These are phyloP conservation scores for Flaveria sonorensis DNA, from an alignment of 129 eudicot species.

Conservation along the genomic window DNA sequence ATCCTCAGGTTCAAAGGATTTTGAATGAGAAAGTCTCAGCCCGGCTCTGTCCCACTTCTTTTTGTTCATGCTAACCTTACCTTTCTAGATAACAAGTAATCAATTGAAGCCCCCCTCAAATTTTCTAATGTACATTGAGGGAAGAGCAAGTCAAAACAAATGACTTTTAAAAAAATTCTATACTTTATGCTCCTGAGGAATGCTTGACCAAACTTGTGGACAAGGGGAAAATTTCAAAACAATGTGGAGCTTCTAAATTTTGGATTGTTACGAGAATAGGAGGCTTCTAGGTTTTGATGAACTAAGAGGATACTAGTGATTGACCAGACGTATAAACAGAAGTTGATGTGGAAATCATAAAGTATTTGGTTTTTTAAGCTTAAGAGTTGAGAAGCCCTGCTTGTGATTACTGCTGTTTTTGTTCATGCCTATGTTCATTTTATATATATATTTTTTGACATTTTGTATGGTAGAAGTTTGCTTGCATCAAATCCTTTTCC, in stretches of 20 bases:
- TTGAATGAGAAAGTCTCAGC: constrained; percentile 54
- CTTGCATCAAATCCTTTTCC: constrained; percentile 2
- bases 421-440: background rate
- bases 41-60: constrained; percentile 24
- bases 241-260: constrained; percentile 51
- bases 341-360: background rate
- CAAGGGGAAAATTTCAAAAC: background rate
- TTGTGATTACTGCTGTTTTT: constrained; percentile 10
- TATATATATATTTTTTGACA: background rate
- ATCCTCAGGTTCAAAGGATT: constrained; percentile 68
- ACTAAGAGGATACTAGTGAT: background rate
- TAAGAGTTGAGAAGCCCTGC: constrained; percentile 17
- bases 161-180: background rate
- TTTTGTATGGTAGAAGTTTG: no score
- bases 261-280: constrained; percentile 39
- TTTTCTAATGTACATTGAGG: constrained; percentile 56
- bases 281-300: background rate
- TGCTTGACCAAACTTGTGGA: no score
- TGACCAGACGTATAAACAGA: constrained; percentile 15
- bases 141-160: constrained; percentile 7
- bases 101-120: constrained; percentile 38
- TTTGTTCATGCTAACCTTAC: constrained; percentile 51
- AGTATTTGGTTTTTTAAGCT: constrained; percentile 28
- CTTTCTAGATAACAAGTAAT: constrained; percentile 42
- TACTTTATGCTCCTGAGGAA: constrained; percentile 23